Percentiles rank a stretch among this genome's conserved stretches.
phyloP scores from a whole-genome alignment of 495 filamentous ascomycete genomes.

The Talaromyces trachyspermus region DNA sequence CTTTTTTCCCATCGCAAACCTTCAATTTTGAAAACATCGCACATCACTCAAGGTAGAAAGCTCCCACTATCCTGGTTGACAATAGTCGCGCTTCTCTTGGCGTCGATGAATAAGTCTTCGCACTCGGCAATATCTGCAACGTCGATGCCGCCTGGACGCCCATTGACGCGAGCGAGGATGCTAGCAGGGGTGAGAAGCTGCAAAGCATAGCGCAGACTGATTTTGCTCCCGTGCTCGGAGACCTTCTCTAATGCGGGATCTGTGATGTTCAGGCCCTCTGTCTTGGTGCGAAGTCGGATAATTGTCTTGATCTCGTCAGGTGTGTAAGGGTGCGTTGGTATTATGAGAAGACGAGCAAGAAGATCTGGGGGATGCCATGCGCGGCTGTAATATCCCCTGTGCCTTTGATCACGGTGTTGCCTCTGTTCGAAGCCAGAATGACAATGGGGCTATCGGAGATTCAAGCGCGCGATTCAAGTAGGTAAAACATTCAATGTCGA shows the following conservation, averaged over 20 bases:
- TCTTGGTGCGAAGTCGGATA: constrained; percentile 70
- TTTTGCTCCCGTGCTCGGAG: constrained; percentile 72
- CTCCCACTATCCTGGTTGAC: constrained; percentile 56
- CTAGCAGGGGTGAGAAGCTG: constrained; percentile 86
- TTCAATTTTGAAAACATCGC: not conserved
- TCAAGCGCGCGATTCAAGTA: constrained; percentile 97
- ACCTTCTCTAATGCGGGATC: constrained; percentile 81
- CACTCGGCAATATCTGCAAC: constrained; percentile 80
- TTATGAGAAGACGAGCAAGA: constrained; percentile 84
- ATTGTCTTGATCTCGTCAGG: constrained; percentile 85
- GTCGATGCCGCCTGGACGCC: constrained; percentile 63
- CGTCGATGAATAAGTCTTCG: constrained; percentile 84
- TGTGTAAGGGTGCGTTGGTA: constrained; percentile 82
- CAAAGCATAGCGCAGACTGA: constrained; percentile 85
- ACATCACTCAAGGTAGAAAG: constrained; percentile 47
- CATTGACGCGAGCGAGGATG: constrained; percentile 62
- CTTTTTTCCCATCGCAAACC: not conserved
- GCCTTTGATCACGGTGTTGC: constrained; percentile 80
- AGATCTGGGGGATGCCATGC: constrained; percentile 93
- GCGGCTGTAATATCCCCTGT: constrained; percentile 76
- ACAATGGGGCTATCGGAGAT: constrained; percentile 91
- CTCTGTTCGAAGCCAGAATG: constrained; percentile 93
- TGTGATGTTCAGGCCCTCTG: constrained; percentile 71
- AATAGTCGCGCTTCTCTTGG: constrained; percentile 69
- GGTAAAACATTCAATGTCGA: constrained; percentile 97